Evolutionary conservation across 1,139 yeast genomes (phyloP).

Genomic region (Debaryomyces fabryi): DNA sequence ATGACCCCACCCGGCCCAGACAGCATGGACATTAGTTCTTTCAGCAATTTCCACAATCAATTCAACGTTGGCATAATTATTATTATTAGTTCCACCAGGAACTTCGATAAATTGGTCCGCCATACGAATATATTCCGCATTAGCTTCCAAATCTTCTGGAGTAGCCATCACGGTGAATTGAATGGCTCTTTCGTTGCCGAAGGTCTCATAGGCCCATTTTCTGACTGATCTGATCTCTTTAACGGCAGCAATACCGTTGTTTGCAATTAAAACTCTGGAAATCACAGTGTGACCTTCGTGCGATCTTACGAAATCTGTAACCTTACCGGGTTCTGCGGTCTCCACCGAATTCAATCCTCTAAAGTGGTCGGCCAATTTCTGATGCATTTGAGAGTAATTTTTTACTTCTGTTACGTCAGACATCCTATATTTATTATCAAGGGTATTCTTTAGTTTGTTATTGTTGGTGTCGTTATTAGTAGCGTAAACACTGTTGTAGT

Average conservation of each 20-base stretch:
- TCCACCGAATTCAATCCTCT: constrained; percentile 77
- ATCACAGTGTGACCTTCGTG: constrained; percentile 97
- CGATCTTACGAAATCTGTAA: constrained; percentile 81
- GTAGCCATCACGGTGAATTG: constrained; percentile 98
- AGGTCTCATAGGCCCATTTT: constrained; percentile 98
- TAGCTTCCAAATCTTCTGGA: constrained; percentile 95
- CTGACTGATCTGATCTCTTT: constrained; percentile 96
- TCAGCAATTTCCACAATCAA: constrained; percentile 96
- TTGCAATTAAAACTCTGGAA: constrained; percentile 85
- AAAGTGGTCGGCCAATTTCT: constrained; percentile 67
- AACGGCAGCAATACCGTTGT: constrained; percentile 99
- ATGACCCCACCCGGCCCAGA: constrained; percentile 99
- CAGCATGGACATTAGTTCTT: constrained; percentile 95
- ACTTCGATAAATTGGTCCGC: constrained; percentile 98
- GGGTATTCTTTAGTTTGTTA: constrained; percentile 3
- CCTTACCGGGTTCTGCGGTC: constrained; percentile 69
- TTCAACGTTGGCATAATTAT: constrained; percentile 97
- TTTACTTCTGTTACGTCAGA: constrained; percentile 7
- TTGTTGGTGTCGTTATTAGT: constrained; percentile 2
- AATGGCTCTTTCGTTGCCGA: constrained; percentile 91
- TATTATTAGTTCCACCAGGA: constrained; percentile 98
- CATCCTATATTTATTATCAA: constrained; percentile 8
- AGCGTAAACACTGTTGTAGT: constrained; percentile 3
- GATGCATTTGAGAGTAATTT: constrained; percentile 37
- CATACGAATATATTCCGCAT: constrained; percentile 97